Evolutionary conservation across 805 yeast genomes (phyloP).

Genomic region (Maudiozyma serrabonitensis): DNA sequence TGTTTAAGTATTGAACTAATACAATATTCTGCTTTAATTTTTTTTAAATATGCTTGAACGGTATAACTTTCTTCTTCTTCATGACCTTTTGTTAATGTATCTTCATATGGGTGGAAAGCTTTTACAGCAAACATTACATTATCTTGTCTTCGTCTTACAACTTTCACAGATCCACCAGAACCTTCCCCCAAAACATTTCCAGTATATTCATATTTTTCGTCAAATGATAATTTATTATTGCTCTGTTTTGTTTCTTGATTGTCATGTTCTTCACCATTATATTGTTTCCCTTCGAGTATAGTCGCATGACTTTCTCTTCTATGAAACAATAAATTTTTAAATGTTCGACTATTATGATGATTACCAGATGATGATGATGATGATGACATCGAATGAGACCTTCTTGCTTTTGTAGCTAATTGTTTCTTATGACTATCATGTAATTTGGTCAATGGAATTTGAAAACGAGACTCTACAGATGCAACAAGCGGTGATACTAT

Average conservation of each 20-base stretch:
- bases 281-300: neutral
- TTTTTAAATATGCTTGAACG: slow-evolving; percentile 70
- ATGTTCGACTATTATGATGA: neutral
- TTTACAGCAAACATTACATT: slow-evolving; percentile 76
- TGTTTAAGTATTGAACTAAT: slow-evolving; percentile 84
- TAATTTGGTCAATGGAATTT: neutral
- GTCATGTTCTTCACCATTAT: neutral
- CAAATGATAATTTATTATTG: slow-evolving; percentile 36
- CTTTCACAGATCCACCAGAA: slow-evolving; percentile 83
- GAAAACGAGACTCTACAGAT: neutral
- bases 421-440: neutral
- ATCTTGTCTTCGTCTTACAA: slow-evolving; percentile 60
- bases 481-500: neutral
- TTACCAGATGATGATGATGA: neutral
- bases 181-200: slow-evolving; percentile 78
- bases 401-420: neutral
- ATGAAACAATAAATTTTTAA: neutral
- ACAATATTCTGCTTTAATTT: slow-evolving; percentile 88
- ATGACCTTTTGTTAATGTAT: neutral
- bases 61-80: too few relatives aligned
- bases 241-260: too few relatives aligned
- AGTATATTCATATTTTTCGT: slow-evolving; percentile 72
- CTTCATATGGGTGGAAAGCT: slow-evolving; percentile 47
- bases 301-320: neutral
- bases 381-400: neutral